phyloP scores from a whole-genome alignment of 1,284 basidiomycete species.

The Coriolopsis trogii region DNA sequence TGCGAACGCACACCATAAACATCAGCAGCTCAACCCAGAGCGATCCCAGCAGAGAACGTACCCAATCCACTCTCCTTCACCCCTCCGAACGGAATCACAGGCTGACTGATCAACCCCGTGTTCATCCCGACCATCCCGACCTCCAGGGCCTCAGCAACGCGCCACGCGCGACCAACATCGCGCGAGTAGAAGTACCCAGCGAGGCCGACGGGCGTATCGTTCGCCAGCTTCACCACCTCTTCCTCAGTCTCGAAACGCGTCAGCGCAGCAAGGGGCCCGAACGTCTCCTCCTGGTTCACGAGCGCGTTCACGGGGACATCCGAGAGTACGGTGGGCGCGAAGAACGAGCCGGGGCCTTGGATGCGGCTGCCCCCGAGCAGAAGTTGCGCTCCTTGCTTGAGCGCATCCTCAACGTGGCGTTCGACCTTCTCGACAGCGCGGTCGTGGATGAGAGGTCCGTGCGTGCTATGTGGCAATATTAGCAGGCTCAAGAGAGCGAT shows the following conservation, averaged over 20 bases:
- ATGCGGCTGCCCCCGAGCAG: constrained; percentile 83
- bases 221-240: constrained; percentile 87
- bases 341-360: constrained; percentile 68
- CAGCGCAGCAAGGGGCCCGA: constrained; percentile 82
- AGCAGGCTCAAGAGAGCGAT: background rate
- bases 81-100: constrained; percentile 91
- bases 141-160: constrained; percentile 96
- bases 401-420: constrained; percentile 86
- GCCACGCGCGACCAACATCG: constrained; percentile 90
- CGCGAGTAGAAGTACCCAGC: constrained; percentile 94
- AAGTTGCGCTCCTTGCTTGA: constrained; percentile 83
- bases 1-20: constrained; percentile 31
- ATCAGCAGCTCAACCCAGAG: background rate
- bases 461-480: constrained; percentile 56
- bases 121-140: constrained; percentile 96
- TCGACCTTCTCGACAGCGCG: constrained; percentile 88
- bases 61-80: constrained; percentile 86
- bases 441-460: constrained; percentile 92
- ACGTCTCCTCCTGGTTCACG: constrained; percentile 82
- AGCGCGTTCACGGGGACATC: constrained; percentile 76
- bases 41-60: constrained; percentile 30
- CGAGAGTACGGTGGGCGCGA: constrained; percentile 86
- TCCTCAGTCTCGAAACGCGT: constrained; percentile 92
- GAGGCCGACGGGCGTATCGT: constrained; percentile 84
- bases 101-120: constrained; percentile 82